Conservation (phyloP, 352 stramenopile genomes). For the Globisporangium megalacanthum region DNA sequence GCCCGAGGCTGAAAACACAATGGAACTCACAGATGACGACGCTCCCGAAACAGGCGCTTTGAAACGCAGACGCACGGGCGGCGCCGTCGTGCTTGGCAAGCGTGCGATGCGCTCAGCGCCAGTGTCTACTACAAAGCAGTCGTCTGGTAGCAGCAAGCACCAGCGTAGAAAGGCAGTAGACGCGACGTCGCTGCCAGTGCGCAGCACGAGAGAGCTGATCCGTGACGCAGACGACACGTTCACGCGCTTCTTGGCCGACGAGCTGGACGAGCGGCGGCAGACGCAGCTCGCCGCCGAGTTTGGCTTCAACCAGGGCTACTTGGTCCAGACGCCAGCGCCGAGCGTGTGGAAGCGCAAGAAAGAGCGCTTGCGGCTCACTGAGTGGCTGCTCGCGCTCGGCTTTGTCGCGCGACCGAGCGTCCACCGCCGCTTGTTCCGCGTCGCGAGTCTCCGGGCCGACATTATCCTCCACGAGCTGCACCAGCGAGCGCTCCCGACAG, state of each 20-base stretch:
- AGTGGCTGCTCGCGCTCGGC: slow-evolving; percentile 46
- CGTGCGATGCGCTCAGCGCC: background rate
- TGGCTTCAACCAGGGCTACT: slow-evolving; percentile 47
- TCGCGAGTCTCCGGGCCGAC: slow-evolving; percentile 55
- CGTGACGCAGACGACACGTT: slow-evolving; percentile 35
- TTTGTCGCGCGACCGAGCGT: slow-evolving; percentile 37
- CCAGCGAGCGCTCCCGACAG: slow-evolving; percentile 16
- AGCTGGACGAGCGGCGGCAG: slow-evolving; percentile 46
- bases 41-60: background rate
- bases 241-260: slow-evolving; percentile 46
- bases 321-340: slow-evolving; percentile 37
- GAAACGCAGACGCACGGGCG: background rate
- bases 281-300: slow-evolving; percentile 38
- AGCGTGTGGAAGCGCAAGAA: slow-evolving; percentile 26
- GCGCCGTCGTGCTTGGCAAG: slow-evolving; percentile 1
- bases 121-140: background rate
- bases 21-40: slow-evolving; percentile 2
- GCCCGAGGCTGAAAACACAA: background rate
- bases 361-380: slow-evolving; percentile 25
- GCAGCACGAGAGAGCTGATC: slow-evolving; percentile 43
- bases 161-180: background rate
- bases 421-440: slow-evolving; percentile 32
- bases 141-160: background rate
- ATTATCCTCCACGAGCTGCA: slow-evolving; percentile 50
- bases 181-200: background rate